Percentiles rank a stretch among this genome's conserved stretches.
Conservation (phyloP, 1,139 yeast species). For the Pichia sp. region DNA sequence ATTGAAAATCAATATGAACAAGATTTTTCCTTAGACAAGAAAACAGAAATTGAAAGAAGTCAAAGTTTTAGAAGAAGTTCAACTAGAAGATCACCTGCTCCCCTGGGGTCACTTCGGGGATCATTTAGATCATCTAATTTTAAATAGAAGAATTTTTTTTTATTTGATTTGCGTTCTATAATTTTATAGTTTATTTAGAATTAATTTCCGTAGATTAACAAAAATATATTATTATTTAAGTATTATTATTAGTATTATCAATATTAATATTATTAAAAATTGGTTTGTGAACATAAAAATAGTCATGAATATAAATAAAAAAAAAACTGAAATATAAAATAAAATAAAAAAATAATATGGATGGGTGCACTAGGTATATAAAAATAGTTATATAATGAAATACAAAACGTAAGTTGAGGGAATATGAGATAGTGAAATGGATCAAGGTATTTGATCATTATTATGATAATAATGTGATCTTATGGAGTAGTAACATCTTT, state of each 20-base stretch:
- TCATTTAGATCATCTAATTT: neutral
- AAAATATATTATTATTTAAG: no score
- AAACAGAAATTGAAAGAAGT: constrained; percentile 24
- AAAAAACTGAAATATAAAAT: neutral
- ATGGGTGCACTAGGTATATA: neutral
- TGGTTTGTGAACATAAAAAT: neutral
- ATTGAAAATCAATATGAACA: constrained; percentile 28
- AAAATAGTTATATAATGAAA: neutral
- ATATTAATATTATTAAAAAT: neutral
- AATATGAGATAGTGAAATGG: no score
- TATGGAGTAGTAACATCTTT: neutral
- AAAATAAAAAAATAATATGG: neutral
- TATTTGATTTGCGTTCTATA: neutral
- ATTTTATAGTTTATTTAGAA: neutral
- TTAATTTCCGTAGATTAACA: neutral
- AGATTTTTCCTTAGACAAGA: constrained; percentile 24
- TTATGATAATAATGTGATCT: neutral
- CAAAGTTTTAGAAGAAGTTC: constrained; percentile 24
- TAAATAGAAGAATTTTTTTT: neutral
- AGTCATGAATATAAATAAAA: neutral
- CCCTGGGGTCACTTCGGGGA: neutral
- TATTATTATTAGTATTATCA: no score
- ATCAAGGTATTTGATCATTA: neutral
- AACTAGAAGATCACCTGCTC: constrained; percentile 8
- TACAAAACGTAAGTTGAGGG: no score